Conservation (phyloP, 768 basidiomycete species). For the Phallus indusiatus region DNA sequence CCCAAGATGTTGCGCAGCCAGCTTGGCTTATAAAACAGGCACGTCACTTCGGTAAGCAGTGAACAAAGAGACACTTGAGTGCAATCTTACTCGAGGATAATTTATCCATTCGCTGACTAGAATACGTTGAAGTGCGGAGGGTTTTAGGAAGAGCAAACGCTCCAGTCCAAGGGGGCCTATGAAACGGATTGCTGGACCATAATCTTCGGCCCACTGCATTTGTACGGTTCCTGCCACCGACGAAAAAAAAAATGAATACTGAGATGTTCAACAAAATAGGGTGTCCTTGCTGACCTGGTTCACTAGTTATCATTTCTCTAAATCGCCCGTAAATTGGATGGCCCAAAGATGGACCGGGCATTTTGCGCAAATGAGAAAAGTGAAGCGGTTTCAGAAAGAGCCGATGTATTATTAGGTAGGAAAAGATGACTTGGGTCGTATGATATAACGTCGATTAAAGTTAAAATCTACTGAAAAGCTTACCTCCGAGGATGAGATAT, state of each 20-base stretch:
- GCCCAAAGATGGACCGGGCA: slow-evolving; percentile 30
- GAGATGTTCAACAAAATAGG: no score
- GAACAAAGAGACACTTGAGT: background rate
- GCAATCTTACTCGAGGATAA: slow-evolving; percentile 25
- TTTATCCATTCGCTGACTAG: slow-evolving; percentile 36
- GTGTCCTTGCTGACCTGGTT: slow-evolving; percentile 28
- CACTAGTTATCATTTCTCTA: slow-evolving; percentile 26
- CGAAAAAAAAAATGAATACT: background rate
- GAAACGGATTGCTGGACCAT: slow-evolving; percentile 34
- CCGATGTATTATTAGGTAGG: slow-evolving; percentile 17
- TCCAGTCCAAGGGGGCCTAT: slow-evolving; percentile 39
- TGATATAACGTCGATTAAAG: background rate
- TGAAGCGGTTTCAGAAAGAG: slow-evolving; percentile 25
- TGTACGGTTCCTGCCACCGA: slow-evolving; percentile 22
- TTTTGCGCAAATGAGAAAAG: slow-evolving; percentile 28
- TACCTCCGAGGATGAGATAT: background rate
- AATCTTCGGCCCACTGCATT: slow-evolving; percentile 36
- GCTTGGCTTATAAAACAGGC: slow-evolving; percentile 23
- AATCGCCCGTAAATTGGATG: slow-evolving; percentile 30
- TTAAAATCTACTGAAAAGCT: background rate
- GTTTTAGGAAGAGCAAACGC: slow-evolving; percentile 33
- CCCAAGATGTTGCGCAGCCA: slow-evolving; percentile 35
- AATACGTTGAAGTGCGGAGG: slow-evolving; percentile 37
- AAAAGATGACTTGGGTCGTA: background rate
- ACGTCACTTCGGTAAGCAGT: background rate